Conservation (phyloP, 495 filamentous ascomycete species). For the Poronia punctata region DNA sequence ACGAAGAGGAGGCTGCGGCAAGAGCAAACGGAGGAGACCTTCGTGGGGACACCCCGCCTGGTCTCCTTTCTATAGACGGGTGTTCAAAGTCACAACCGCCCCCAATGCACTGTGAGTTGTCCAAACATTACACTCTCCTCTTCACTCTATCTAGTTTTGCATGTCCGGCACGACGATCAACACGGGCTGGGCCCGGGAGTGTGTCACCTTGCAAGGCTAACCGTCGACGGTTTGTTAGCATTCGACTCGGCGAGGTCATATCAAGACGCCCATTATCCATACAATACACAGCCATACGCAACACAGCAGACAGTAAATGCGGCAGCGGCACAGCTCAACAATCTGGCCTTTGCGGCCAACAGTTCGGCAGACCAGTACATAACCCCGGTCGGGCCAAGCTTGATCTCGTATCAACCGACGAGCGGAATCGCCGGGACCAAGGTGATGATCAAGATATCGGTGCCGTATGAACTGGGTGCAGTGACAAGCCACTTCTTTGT, state of each 20-base stretch:
- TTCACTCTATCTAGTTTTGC: no score
- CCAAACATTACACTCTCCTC: no score
- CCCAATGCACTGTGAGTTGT: constrained; percentile 42
- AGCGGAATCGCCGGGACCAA: constrained; percentile 61
- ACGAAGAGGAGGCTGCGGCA: constrained; percentile 41
- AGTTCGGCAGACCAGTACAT: constrained; percentile 45
- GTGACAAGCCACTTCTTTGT: constrained; percentile 56
- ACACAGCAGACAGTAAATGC: constrained; percentile 39
- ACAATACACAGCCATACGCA: constrained; percentile 33
- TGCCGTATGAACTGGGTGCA: constrained; percentile 57
- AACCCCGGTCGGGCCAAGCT: constrained; percentile 41
- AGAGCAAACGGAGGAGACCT: constrained; percentile 41
- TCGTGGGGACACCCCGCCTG: constrained; percentile 41
- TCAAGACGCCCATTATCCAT: constrained; percentile 38
- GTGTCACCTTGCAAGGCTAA: not conserved
- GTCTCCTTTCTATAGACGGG: constrained; percentile 44
- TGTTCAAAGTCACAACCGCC: constrained; percentile 38
- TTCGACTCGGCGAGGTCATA: constrained; percentile 41
- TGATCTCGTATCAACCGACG: constrained; percentile 61
- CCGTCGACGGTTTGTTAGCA: constrained; percentile 21
- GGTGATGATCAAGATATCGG: constrained; percentile 65
- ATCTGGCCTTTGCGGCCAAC: constrained; percentile 49
- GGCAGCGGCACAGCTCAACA: constrained; percentile 42
- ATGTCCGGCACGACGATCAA: not conserved
- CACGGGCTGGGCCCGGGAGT: not conserved